Base-by-base conservation (phyloP, 2,329 filamentous ascomycete genomes). In the Parastagonospora avenae region DNA sequence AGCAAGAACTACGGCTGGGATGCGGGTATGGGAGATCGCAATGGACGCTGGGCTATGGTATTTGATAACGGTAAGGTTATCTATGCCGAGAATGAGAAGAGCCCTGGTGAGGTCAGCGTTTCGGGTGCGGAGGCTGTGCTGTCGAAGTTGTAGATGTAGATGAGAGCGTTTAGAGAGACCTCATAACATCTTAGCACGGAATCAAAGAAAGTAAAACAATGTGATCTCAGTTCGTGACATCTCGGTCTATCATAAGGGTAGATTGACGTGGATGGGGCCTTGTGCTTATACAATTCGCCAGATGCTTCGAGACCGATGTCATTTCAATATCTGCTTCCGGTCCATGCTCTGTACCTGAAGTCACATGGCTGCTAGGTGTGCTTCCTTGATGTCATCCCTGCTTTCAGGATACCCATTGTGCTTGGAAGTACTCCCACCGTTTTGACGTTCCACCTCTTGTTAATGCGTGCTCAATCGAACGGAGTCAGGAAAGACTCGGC, bases 401-500 rank as follows among this genome's bases (percentile, higher is more conserved):
- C 19, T 24, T 5, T 5, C 3, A 24, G 19, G 19, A 24, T 3
- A 24, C 5, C 19, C 19, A 24, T 24, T 24, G 19, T 24, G 19
- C 19, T 24, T 24, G 19, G 5, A 24, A 24, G n/a, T n/a, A n/a
- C 19, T 24, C 5, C 19, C 19, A 3, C 19, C 5, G 19, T 24
- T 3, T 24, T 24, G 19, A 3, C 19, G 19, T 24, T 5, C 19
- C 3, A 24, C 19, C 19, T 5, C 19, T 24, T 5, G 5, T 24
- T 24, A 5, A 32, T 52, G 57, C 50, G 57, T 50, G 57, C 60
- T 66, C 55, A 66, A 59, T 66, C 63, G 42, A 66, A 66, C 60
- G 93, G 94, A 72, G 93, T 97, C 76, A 99, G 79, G 83, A 99
- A 99, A 52, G 94, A 97, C 78, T 99, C 94, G 41, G 94, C 94